Evolutionary conservation across 192 early-diverging fungal genomes (phyloP).

Genomic region (Rhizoclosmatium sp.): DNA sequence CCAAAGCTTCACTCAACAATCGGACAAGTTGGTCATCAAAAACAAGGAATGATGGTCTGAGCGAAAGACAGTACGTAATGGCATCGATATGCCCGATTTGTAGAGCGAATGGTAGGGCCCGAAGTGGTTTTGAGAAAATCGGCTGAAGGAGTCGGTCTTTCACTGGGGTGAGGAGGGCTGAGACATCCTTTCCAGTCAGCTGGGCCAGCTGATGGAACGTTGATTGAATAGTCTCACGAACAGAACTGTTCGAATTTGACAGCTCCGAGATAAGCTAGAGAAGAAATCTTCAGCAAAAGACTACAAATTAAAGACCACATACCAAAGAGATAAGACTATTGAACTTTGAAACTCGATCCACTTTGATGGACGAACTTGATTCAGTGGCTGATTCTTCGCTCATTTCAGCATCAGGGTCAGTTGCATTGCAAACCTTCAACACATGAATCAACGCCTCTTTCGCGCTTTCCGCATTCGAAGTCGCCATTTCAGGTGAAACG

Average conservation of each 20-base stretch:
- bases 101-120: conserved; percentile 93
- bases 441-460: conserved; percentile 77
- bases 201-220: conserved; percentile 83
- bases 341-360: conserved; percentile 65
- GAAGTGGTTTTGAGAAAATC: conserved; percentile 96
- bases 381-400: conserved; percentile 31
- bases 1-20: conserved; percentile 88
- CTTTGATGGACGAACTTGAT: conserved; percentile 1
- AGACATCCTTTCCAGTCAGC: conserved; percentile 81
- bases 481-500: conserved; percentile 77
- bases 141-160: conserved; percentile 85
- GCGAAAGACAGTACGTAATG: conserved; percentile 92
- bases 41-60: conserved; percentile 88
- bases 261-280: conserved; percentile 81
- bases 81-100: conserved; percentile 99
- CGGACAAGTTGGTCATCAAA: conserved; percentile 91
- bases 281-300: no score
- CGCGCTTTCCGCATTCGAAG: conserved; percentile 75
- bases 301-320: no score
- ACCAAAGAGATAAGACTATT: conserved; percentile 74
- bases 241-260: conserved; percentile 85
- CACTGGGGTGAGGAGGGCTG: conserved; percentile 83
- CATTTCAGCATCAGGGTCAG: not conserved
- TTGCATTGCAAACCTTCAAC: conserved; percentile 67
- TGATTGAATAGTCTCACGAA: conserved; percentile 87